Base-by-base conservation (phyloP, 1,284 basidiomycete genomes). In the Tetrapyrgos nigripes region DNA sequence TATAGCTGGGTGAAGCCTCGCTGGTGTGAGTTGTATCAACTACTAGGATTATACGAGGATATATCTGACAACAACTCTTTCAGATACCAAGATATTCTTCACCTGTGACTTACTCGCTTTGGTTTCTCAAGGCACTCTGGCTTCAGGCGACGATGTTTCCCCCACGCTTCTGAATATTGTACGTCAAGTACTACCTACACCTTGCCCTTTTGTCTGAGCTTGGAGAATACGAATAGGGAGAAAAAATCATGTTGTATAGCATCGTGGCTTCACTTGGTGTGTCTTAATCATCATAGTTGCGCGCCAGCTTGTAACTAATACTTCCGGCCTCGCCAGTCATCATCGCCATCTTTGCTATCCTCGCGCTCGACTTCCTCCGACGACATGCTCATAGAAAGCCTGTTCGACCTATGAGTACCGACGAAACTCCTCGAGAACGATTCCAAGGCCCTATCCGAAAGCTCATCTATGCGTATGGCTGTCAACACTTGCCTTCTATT, bases 71-170 rank as follows among this genome's bases (percentile, higher is more conserved):
- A n/a, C 21, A 29, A 24, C 27, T n/a, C 40, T 35, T 56, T 56
- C 24, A n/a, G n/a, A n/a, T n/a, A n/a, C n/a, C n/a, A n/a, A n/a
- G n/a, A n/a, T n/a, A n/a, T n/a, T n/a, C n/a, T 56, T 46, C 28
- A 40, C 46, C n/a, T 56, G 21, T 26, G 54, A 56, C 19, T 8
- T 56, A 1, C 49, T 50, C n/a, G 49, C 54, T 4, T 28, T 56
- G 10, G 9, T 56, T 13, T 19, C 44, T 8, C 54, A 56, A 56
- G 54, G 54, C 9, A 26, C 23, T 8, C 43, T 53, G 13, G 51
- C 51, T 26, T 53, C 51, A 17, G n/a, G n/a, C n/a, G n/a, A n/a
- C n/a, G n/a, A n/a, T n/a, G n/a, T n/a, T n/a, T n/a, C n/a, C n/a
- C n/a, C n/a, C n/a, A n/a, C n/a, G n/a, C n/a, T n/a, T n/a, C n/a